phyloP scores from a whole-genome alignment of 192 early-diverging fungal species.

The Oehlia diaphana region DNA sequence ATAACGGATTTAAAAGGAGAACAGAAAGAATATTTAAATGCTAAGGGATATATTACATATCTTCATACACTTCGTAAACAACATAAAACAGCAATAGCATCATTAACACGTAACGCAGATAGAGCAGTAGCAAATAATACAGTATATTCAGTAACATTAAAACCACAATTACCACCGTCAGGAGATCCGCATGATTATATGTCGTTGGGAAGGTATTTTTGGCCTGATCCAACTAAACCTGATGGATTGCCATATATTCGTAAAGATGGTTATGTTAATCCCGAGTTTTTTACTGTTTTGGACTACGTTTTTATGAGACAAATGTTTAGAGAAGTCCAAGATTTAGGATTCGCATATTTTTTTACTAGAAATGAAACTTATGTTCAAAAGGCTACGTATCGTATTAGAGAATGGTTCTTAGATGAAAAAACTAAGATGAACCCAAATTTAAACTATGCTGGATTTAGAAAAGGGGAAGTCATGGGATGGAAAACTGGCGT shows the following conservation, averaged over 20 bases:
- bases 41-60: constrained; percentile 9
- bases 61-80: background rate
- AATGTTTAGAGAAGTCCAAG: constrained; percentile 46
- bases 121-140: constrained; percentile 35
- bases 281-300: constrained; percentile 46
- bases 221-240: constrained; percentile 45
- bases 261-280: constrained; percentile 51
- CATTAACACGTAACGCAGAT: constrained; percentile 21
- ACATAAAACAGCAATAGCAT: background rate
- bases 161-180: constrained; percentile 48
- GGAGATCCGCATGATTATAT: constrained; percentile 56
- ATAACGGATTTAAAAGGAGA: background rate
- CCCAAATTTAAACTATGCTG: constrained; percentile 57
- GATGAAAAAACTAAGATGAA: constrained; percentile 60
- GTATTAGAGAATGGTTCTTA: constrained; percentile 57
- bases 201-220: constrained; percentile 59
- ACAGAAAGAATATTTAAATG: constrained; percentile 14
- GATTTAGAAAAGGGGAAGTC: constrained; percentile 44
- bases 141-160: constrained; percentile 55
- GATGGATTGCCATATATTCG: constrained; percentile 53
- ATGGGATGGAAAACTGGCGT: constrained; percentile 44
- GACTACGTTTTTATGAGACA: constrained; percentile 43
- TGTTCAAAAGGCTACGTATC: constrained; percentile 38
- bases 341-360: constrained; percentile 55
- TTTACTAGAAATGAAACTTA: constrained; percentile 50